Conservation (phyloP, 192 early-diverging fungal species). For the Paraglomus brasilianum region DNA sequence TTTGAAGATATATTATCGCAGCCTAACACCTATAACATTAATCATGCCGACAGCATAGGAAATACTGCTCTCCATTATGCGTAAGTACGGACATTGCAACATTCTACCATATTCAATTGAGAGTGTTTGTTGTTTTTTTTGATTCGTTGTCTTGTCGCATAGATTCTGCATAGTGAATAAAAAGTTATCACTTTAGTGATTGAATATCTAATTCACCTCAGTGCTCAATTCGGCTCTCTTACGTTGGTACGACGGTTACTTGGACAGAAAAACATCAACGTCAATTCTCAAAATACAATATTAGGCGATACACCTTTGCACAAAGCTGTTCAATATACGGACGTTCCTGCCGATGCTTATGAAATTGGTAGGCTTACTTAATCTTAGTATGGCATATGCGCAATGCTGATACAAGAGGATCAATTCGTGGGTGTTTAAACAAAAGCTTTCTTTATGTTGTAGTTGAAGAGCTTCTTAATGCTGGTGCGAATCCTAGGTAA, state of each 20-base stretch:
- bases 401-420: not conserved
- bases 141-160: too few species aligned
- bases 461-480: constrained; percentile 23
- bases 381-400: not conserved
- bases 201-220: too few species aligned
- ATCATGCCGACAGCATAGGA: constrained; percentile 62
- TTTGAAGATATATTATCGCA: constrained; percentile 56
- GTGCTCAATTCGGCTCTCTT: constrained; percentile 56
- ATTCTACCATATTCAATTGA: too few species aligned
- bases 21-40: constrained; percentile 52
- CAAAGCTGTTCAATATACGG: constrained; percentile 57
- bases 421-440: not conserved
- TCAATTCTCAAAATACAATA: constrained; percentile 55
- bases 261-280: constrained; percentile 48
- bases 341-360: constrained; percentile 55
- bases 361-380: constrained; percentile 45
- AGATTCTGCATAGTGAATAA: too few species aligned
- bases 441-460: not conserved
- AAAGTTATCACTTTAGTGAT: too few species aligned
- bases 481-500: constrained; percentile 24
- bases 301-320: constrained; percentile 67
- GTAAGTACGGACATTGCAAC: constrained; percentile 33
- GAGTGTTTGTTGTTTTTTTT: constrained; percentile 9
- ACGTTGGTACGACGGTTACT: constrained; percentile 60
- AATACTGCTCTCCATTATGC: constrained; percentile 70